Conservation (phyloP, 345 rosid species). For the Citrus cavaleriei region DNA sequence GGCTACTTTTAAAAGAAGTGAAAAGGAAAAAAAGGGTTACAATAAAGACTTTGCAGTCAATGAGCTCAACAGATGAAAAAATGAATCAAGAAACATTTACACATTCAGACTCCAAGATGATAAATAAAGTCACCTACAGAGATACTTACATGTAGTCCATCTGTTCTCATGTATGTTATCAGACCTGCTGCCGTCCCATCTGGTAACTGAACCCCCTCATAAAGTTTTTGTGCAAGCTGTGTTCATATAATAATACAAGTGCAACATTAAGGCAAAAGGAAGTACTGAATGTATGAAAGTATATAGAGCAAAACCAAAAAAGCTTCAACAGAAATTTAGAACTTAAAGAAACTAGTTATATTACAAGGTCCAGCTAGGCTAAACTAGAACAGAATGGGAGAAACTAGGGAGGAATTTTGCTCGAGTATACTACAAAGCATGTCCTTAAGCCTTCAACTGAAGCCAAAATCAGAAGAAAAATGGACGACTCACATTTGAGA, state of each 20-base stretch:
- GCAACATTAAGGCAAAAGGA: neutral
- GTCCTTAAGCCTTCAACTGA: neutral
- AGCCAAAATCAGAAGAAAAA: neutral
- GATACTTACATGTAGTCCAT: conserved; percentile 88
- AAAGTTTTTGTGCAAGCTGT: conserved; percentile 96
- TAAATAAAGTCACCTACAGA: conserved; percentile 1
- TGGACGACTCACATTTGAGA: neutral
- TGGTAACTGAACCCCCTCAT: conserved; percentile 81
- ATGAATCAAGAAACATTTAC: neutral
- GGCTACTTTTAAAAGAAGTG: neutral
- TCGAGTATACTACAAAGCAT: neutral
- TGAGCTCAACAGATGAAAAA: neutral
- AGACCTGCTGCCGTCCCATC: conserved; percentile 76
- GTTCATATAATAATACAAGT: conserved; percentile 24
- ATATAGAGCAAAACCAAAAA: neutral
- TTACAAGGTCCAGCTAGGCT: neutral
- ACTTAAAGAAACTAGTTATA: neutral
- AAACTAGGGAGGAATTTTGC: neutral
- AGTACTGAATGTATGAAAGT: neutral
- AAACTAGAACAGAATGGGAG: neutral
- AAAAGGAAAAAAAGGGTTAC: neutral
- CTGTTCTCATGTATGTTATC: conserved; percentile 94
- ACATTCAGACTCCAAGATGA: neutral
- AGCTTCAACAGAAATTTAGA: neutral
- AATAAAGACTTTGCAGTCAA: neutral